A percentile compares a stretch with the other conserved stretches of the same genome.
Conservation (phyloP, 1,284 basidiomycete genomes). For the Tilletia horrida region DNA sequence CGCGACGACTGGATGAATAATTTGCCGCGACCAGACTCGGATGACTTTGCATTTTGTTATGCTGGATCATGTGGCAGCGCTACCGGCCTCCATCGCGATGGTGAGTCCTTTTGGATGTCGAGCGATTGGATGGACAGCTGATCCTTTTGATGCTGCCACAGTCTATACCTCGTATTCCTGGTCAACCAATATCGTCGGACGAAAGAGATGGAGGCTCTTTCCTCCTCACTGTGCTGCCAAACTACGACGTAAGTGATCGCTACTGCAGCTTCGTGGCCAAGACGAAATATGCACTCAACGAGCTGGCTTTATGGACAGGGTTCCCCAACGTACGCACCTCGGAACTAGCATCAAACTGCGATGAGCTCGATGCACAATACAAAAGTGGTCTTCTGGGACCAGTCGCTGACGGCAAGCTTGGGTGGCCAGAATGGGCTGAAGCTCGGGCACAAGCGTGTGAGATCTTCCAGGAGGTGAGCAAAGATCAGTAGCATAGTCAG, state of each 20-base stretch:
- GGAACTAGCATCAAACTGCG: conserved; percentile 38
- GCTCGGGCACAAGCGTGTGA: conserved; percentile 20
- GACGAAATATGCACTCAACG: neutral
- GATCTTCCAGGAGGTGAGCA: conserved; percentile 25
- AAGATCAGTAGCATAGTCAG: neutral
- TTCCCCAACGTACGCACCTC: conserved; percentile 45
- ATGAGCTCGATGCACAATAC: conserved; percentile 27
- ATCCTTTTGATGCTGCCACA: neutral
- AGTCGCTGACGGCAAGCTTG: conserved; percentile 20
- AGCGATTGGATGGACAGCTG: conserved; percentile 13
- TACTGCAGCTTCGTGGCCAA: neutral
- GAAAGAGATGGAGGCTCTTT: conserved; percentile 62
- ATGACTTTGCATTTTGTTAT: conserved; percentile 59
- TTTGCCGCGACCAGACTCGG: conserved; percentile 23
- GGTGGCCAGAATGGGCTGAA: conserved; percentile 28
- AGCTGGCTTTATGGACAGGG: conserved; percentile 29
- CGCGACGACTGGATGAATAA: conserved; percentile 60
- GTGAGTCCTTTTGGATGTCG: conserved; percentile 6
- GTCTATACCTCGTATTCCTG: conserved; percentile 61
- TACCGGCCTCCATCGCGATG: conserved; percentile 46
- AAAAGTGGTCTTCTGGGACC: conserved; percentile 37
- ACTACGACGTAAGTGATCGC: conserved; percentile 36
- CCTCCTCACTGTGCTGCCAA: conserved; percentile 56
- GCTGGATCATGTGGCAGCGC: conserved; percentile 34
- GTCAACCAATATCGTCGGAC: conserved; percentile 62